These are phyloP conservation scores for Geotrichum armillariae DNA, from an alignment of 1,139 yeast genomes.

Conservation along the genomic window DNA sequence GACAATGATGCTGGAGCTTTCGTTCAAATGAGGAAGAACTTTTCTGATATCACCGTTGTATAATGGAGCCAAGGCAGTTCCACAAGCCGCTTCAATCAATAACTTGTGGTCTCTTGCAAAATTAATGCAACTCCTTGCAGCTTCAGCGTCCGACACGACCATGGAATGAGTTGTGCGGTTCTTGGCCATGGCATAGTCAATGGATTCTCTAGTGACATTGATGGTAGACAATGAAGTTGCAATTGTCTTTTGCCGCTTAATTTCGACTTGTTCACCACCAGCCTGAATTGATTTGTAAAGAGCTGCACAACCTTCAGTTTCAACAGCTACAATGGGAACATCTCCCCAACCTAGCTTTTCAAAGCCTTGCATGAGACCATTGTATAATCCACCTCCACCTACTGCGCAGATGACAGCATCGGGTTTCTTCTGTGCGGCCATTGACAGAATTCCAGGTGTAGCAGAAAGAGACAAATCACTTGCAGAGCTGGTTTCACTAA, in stretches of 20 bases:
- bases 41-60: constrained; percentile 38
- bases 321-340: constrained; percentile 59
- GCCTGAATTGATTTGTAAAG: constrained; percentile 51
- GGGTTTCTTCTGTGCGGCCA: constrained; percentile 31
- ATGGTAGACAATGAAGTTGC: constrained; percentile 68
- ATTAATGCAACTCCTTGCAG: constrained; percentile 49
- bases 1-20: constrained; percentile 34
- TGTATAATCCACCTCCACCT: constrained; percentile 76
- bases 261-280: constrained; percentile 39
- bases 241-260: constrained; percentile 51
- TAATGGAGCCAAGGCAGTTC: constrained; percentile 61
- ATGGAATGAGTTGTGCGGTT: constrained; percentile 45
- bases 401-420: constrained; percentile 67
- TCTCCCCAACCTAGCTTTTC: constrained; percentile 43
- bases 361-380: constrained; percentile 63
- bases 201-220: constrained; percentile 51
- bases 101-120: constrained; percentile 53
- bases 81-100: constrained; percentile 74
- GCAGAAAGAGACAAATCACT: background rate
- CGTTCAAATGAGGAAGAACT: constrained; percentile 30
- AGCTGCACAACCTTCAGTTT: constrained; percentile 65
- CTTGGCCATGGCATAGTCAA: constrained; percentile 44
- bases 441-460: background rate
- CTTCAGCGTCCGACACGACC: constrained; percentile 48
- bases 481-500: constrained; percentile 1